A percentile compares a stretch with the other conserved stretches of the same genome.
Conservation (phyloP, 2,329 filamentous ascomycete genomes). For the Sporothrix schenckii region DNA sequence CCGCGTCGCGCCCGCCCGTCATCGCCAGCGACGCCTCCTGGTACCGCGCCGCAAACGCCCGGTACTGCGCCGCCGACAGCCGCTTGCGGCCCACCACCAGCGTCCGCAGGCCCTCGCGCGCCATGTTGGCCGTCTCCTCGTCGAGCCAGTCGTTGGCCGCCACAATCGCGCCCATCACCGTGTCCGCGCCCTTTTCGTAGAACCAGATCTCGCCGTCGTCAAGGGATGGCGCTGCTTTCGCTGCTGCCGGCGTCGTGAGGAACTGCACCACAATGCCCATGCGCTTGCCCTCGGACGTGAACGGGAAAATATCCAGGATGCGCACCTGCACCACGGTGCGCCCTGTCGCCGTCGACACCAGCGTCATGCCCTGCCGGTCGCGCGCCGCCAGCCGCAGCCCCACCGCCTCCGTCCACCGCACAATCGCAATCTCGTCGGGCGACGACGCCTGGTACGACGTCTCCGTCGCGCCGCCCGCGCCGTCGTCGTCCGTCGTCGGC, state of each 20-base stretch:
- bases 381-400: slow-evolving; percentile 82
- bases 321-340: slow-evolving; percentile 78
- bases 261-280: slow-evolving; percentile 98
- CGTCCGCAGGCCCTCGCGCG: slow-evolving; percentile 89
- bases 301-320: slow-evolving; percentile 93
- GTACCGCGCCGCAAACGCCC: slow-evolving; percentile 74
- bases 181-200: slow-evolving; percentile 97
- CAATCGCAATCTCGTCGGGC: slow-evolving; percentile 96
- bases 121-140: slow-evolving; percentile 99
- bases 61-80: slow-evolving; percentile 76
- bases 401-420: slow-evolving; percentile 91
- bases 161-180: slow-evolving; percentile 96
- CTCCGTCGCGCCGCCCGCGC: slow-evolving; percentile 68
- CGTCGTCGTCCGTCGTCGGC: slow-evolving; percentile 76
- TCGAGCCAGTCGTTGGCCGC: slow-evolving; percentile 97
- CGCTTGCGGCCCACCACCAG: slow-evolving; percentile 92
- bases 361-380: slow-evolving; percentile 81
- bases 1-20: slow-evolving; percentile 70
- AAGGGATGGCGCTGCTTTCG: slow-evolving; percentile 48
- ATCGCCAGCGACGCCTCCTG: slow-evolving; percentile 80
- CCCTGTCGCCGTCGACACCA: slow-evolving; percentile 75
- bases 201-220: slow-evolving; percentile 88
- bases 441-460: slow-evolving; percentile 96
- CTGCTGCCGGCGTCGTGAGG: slow-evolving; percentile 57
- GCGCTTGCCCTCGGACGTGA: slow-evolving; percentile 95